Conservation (phyloP, 345 rosid genomes). For the Syzygium aromaticum region DNA sequence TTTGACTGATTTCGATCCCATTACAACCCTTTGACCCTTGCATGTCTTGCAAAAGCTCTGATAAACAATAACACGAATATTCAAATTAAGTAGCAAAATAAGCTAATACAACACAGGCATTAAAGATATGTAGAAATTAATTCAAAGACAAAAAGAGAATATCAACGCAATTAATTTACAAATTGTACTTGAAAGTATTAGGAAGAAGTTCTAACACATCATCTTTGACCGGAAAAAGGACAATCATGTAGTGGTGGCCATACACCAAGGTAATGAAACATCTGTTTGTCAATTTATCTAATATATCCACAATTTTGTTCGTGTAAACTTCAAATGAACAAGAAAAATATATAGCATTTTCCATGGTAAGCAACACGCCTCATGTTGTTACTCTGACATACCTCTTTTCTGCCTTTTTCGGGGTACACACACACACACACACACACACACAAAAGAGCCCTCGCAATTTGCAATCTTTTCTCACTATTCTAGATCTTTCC, state of each 20-base stretch:
- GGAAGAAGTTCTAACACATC: neutral
- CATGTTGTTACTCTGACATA: neutral
- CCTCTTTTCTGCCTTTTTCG: neutral
- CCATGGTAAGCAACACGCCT: neutral
- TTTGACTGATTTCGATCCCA: conserved; percentile 76
- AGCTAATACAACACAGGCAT: neutral
- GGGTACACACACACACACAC: neutral
- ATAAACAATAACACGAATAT: neutral
- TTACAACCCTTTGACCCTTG: conserved; percentile 68
- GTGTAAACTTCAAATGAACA: neutral
- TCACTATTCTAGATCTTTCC: neutral
- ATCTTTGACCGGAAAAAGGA: neutral
- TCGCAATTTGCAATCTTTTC: neutral
- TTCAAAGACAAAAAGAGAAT: neutral
- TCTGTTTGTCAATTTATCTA: neutral
- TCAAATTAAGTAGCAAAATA: neutral
- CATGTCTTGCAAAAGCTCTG: conserved; percentile 92
- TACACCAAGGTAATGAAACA: neutral
- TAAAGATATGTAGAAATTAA: neutral
- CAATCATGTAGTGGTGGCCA: neutral
- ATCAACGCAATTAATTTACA: neutral
- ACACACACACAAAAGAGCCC: neutral
- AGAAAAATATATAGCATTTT: neutral
- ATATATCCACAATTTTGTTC: neutral
- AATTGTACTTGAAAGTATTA: neutral